A percentile compares a stretch with the other conserved stretches of the same genome.
Evolutionary conservation across 2,329 filamentous ascomycete genomes (phyloP).

Genomic region (Pyricularia grisea): DNA sequence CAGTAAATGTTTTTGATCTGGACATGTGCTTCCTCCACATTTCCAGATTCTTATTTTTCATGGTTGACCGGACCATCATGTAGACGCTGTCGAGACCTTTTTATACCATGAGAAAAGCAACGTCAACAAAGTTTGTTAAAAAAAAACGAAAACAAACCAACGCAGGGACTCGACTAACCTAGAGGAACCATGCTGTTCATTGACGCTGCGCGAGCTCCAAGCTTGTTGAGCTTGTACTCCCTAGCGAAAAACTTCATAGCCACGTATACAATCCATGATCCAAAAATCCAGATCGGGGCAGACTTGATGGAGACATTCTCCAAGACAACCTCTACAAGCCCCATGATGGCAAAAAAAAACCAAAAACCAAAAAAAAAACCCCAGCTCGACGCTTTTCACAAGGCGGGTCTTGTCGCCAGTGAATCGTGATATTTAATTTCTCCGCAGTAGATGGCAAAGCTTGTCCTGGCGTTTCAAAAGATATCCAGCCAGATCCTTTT

Average conservation of each 20-base stretch:
- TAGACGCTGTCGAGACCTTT: slow-evolving; percentile 60
- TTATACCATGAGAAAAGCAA: slow-evolving; percentile 7
- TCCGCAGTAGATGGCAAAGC: no score
- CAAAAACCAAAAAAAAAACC: no score
- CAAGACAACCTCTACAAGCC: slow-evolving; percentile 39
- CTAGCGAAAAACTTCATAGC: slow-evolving; percentile 28
- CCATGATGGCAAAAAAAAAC: slow-evolving; percentile 29
- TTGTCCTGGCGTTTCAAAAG: no score
- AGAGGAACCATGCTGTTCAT: slow-evolving; percentile 31
- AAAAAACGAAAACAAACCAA: no score
- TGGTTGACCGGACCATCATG: slow-evolving; percentile 41
- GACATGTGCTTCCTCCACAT: slow-evolving; percentile 50
- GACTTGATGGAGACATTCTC: slow-evolving; percentile 32
- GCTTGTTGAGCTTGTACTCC: slow-evolving; percentile 31
- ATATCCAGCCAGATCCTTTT: no score
- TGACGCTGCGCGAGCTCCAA: slow-evolving; percentile 32
- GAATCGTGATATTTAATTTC: neutral
- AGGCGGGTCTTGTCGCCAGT: neutral
- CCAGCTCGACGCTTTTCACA: neutral
- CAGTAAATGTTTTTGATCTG: slow-evolving; percentile 38
- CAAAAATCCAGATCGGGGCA: slow-evolving; percentile 25
- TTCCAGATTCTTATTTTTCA: slow-evolving; percentile 46
- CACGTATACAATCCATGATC: slow-evolving; percentile 27
- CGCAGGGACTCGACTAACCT: slow-evolving; percentile 25
- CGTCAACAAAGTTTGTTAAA: no score